phyloP scores from a whole-genome alignment of 768 basidiomycete species.

The Russula brevipes region DNA sequence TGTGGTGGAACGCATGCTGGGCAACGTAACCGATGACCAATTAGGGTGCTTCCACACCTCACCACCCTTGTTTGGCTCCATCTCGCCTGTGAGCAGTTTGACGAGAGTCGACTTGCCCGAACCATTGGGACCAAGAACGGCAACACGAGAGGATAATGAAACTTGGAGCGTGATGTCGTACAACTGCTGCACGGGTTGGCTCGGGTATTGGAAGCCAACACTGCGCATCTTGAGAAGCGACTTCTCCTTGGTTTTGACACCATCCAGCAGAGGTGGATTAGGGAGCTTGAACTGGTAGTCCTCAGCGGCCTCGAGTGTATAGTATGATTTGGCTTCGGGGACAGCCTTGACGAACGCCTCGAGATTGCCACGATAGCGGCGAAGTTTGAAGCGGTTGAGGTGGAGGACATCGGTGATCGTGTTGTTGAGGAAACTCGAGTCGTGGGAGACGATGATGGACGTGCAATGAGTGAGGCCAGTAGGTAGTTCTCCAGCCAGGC shows the following conservation, averaged over 20 bases:
- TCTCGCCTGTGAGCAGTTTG: conserved; percentile 94
- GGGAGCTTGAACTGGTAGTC: conserved; percentile 99
- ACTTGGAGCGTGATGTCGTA: conserved; percentile 96
- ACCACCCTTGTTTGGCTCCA: conserved; percentile 94
- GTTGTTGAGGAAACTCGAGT: conserved; percentile 96
- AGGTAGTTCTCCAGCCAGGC: conserved; percentile 95
- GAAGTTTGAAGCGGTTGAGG: conserved; percentile 97
- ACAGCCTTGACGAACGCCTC: conserved; percentile 91
- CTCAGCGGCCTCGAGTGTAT: conserved; percentile 90
- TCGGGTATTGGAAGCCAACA: conserved; percentile 95
- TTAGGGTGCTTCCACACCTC: conserved; percentile 99
- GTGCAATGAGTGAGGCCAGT: conserved; percentile 84
- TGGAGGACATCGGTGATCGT: conserved; percentile 97
- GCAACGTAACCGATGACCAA: conserved; percentile 99
- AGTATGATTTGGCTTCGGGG: conserved; percentile 97
- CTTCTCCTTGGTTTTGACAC: conserved; percentile 99
- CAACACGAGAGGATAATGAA: conserved; percentile 96
- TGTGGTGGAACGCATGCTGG: conserved; percentile 99
- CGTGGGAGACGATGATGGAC: conserved; percentile 97
- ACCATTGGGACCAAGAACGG: conserved; percentile 97
- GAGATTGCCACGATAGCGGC: conserved; percentile 92
- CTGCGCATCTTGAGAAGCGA: conserved; percentile 94
- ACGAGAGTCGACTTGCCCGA: conserved; percentile 98
- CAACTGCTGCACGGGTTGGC: conserved; percentile 79
- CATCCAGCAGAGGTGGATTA: conserved; percentile 92